These are phyloP conservation scores for Silene conica DNA, from an alignment of 148 eudicot genomes.

Conservation along the genomic window DNA sequence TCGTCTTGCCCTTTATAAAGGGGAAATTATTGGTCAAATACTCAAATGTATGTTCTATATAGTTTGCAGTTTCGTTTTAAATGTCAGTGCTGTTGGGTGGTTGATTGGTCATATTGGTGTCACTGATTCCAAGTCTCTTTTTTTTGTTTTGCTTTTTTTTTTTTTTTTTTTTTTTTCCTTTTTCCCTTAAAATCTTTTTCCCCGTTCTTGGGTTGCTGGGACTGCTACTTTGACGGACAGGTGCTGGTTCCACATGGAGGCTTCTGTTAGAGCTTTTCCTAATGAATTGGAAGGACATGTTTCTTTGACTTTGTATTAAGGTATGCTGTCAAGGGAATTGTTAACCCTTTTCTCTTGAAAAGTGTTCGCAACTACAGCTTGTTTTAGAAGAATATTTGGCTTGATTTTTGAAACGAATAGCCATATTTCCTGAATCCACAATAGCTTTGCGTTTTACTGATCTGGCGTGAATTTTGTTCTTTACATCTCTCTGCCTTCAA, in stretches of 20 bases:
- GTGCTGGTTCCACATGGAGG: conserved; percentile 45
- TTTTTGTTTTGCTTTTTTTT: conserved; percentile 10
- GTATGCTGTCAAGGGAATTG: conserved; percentile 43
- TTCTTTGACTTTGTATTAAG: conserved; percentile 40
- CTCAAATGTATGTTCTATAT: conserved; percentile 10
- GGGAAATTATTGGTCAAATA: conserved; percentile 6
- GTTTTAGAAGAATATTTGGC: not conserved
- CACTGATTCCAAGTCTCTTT: conserved; percentile 24
- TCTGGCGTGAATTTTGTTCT: conserved; percentile 13
- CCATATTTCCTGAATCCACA: conserved; percentile 10
- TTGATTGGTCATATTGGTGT: conserved; percentile 14
- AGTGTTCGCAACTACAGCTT: conserved; percentile 9
- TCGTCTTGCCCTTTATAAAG: not conserved
- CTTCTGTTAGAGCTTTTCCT: conserved; percentile 44
- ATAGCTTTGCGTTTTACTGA: conserved; percentile 5
- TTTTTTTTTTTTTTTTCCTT: not conserved
- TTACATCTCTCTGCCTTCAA: conserved; percentile 13
- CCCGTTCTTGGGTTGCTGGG: conserved; percentile 19
- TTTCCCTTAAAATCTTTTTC: not conserved
- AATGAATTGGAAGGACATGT: conserved; percentile 37
- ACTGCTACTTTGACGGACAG: conserved; percentile 37
- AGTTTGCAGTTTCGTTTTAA: not conserved
- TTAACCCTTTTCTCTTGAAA: conserved; percentile 13
- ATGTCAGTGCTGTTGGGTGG: conserved; percentile 12
- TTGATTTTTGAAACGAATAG: conserved; percentile 6